These are phyloP conservation scores for Nicotiana noctiflora DNA, from an alignment of 257 asterid genomes.

Conservation along the genomic window DNA sequence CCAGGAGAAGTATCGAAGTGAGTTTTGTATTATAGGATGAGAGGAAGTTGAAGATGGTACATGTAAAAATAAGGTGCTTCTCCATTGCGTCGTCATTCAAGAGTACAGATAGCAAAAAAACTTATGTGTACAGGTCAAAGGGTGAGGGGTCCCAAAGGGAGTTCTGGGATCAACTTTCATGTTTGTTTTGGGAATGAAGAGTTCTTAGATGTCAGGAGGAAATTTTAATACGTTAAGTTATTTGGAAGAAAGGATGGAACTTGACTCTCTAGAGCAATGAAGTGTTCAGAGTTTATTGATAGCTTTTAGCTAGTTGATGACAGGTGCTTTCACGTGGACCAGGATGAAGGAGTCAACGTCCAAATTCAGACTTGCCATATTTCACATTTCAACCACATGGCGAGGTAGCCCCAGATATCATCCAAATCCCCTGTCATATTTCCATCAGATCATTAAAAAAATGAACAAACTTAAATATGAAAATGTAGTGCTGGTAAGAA, in stretches of 20 bases:
- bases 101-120: not conserved
- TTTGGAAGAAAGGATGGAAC: too few species aligned
- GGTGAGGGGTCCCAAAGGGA: not conserved
- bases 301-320: too few species aligned
- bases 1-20: not conserved
- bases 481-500: not conserved
- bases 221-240: too few species aligned
- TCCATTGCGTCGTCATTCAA: not conserved
- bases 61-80: not conserved
- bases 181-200: not conserved
- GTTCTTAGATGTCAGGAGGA: not conserved
- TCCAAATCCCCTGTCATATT: not conserved
- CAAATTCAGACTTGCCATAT: too few species aligned
- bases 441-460: not conserved
- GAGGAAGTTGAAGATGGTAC: not conserved
- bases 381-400: too few species aligned
- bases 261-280: too few species aligned
- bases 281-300: too few species aligned
- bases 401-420: not conserved
- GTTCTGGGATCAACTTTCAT: not conserved
- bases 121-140: not conserved
- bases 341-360: too few species aligned
- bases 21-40: not conserved
- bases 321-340: too few species aligned
- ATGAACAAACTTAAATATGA: not conserved